Base-by-base conservation (phyloP, 1,139 yeast genomes). In the Kurtzmaniella quercitrusa region DNA sequence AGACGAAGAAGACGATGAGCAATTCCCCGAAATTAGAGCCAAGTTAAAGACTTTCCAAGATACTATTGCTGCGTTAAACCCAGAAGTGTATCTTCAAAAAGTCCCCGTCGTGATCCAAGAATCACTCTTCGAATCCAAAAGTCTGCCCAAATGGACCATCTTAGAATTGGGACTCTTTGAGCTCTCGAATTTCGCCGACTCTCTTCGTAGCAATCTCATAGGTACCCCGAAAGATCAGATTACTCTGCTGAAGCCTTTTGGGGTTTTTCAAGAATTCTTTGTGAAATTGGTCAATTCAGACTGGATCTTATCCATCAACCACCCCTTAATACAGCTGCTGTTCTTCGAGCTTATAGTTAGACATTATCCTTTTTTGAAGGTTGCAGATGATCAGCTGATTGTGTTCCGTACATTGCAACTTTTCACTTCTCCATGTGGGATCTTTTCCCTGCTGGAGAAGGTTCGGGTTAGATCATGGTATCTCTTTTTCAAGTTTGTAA, bases 391-490 rank as follows among this genome's bases (percentile, higher is more conserved):
- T 29, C 44, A 44, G 14, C 38, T 66, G 70, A 67, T 87, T 40
- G 69, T 87, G 10, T 62, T 80, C 48, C 77, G 83, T 49, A 82
- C 86, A 19, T 68, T 93, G 48, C 86, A 86, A 52, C 75, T 86
- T 24, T 93, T 93, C 60, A 81, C 90, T 39, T 82, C 93, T 33
- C 82, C 82, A 24, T 73, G 82, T 53, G 98, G 97, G 12, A 77
- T 93, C 48, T 90, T 88, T 60, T 88, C 85, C 62, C 70, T 75
- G 3, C 73, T 75, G 50, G 84, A 79, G 47, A 82, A 81, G 50
- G 96, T 91, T 10, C 81, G 91, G 55, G 73, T 82, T 46, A 81
- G 98, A 61, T 76, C 94, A 42, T 93, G 98, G 96, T 93, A 89
- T 60, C 69, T 91, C 50, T 87, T 93, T 53, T 84, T 84, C 57